Evolutionary conservation across 2,329 filamentous ascomycete species (phyloP).

Genomic region (Penicillium frequentans): DNA sequence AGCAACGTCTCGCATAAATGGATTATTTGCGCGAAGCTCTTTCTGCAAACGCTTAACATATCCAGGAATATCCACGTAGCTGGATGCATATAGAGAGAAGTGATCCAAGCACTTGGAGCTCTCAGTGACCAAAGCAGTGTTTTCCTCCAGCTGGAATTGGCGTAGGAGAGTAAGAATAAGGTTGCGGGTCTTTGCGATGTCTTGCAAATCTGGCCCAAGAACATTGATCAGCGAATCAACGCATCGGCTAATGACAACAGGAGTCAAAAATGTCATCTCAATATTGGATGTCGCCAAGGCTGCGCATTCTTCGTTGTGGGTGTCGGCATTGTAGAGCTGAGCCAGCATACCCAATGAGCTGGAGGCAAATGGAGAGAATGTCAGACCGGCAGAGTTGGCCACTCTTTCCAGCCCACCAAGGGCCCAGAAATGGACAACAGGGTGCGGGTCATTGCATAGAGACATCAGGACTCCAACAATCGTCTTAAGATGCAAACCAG

Average conservation of each 20-base stretch:
- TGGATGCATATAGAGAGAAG: constrained; percentile 85
- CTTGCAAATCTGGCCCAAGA: constrained; percentile 89
- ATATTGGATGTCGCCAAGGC: constrained; percentile 85
- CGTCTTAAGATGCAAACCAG: constrained; percentile 92
- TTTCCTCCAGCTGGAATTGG: constrained; percentile 76
- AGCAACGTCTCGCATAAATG: constrained; percentile 73
- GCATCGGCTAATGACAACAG: constrained; percentile 79
- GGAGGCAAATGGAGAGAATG: constrained; percentile 86
- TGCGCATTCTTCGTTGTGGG: constrained; percentile 80
- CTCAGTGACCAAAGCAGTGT: constrained; percentile 69
- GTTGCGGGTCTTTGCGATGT: constrained; percentile 86
- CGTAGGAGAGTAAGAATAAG: constrained; percentile 83
- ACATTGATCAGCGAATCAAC: constrained; percentile 97
- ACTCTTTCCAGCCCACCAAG: constrained; percentile 83
- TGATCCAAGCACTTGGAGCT: constrained; percentile 85
- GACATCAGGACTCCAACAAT: constrained; percentile 99
- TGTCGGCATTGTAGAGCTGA: constrained; percentile 87
- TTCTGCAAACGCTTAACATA: constrained; percentile 83
- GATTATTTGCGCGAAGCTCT: constrained; percentile 69
- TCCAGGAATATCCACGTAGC: constrained; percentile 76
- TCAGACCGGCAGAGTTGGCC: constrained; percentile 87
- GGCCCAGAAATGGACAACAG: constrained; percentile 94
- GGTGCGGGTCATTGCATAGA: constrained; percentile 90
- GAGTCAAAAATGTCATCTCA: constrained; percentile 79
- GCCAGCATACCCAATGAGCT: constrained; percentile 91